Evolutionary conservation across 129 eudicot genomes (phyloP), one percentile per base, ranked within the genome.

Genomic region (Helichrysum umbraculigerum): DNA sequence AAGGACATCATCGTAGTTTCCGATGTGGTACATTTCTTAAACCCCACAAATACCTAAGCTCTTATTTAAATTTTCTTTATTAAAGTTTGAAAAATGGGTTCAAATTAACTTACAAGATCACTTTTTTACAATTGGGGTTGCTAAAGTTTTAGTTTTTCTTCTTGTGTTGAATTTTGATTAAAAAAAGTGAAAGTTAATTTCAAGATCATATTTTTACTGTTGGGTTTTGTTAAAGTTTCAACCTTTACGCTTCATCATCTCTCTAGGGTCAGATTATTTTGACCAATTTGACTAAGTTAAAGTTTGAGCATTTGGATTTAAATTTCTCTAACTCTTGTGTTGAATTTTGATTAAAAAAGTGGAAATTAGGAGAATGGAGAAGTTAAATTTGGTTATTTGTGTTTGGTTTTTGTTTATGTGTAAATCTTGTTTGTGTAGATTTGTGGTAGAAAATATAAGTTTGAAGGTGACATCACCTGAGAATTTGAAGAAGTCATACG

Each of bases 371-470:
- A 60, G 22, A 42, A 52, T 54, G 81, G 63, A 65, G 60, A 85
- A 83, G 81, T 33, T 82, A 3, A 81, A 76, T n/a, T 35, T 75
- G 78, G 84, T 88, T 51, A 54, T 85, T 7, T 73, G 68, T 63
- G 76, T 83, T 58, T 82, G 84, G 90, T 81, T 82, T 82, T 47
- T 85, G 71, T 68, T 68, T 74, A 28, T 71, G 14, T 20, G 4
- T 21, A 85, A 85, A 70, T 75, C 76, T 68, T 89, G 89, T 85
- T 39, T 83, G 76, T 86, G 90, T 60, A 87, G 86, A 81, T 92
- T 89, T 81, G 91, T 92, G 33, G 97, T 92, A 70, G 97, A 89
- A 77, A 89, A 89, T 80, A 92, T 87, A 68, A 85, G 85, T 81
- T 87, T 92, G 86, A 92, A 76, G 66, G 87, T 92, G 64, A 83